These are phyloP conservation scores for Penicillium sp. DNA, from an alignment of 2,329 filamentous ascomycete species.

Conservation along the genomic window DNA sequence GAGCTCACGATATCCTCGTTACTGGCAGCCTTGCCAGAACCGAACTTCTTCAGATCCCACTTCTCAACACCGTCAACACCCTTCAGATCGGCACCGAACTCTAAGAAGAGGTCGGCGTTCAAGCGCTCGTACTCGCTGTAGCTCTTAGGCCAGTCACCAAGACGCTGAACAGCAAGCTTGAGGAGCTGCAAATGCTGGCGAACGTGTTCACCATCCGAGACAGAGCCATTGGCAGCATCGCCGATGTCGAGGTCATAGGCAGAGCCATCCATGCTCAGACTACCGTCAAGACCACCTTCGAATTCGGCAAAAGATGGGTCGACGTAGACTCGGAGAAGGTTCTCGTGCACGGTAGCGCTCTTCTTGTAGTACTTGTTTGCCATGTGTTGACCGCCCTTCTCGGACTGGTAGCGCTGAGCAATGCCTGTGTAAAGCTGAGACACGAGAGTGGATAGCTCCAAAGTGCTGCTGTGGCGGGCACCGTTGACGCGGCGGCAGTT, in stretches of 20 bases:
- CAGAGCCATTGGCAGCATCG: constrained; percentile 12
- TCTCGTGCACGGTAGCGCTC: constrained; percentile 35
- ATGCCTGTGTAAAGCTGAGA: constrained; percentile 47
- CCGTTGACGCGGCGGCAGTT: constrained; percentile 51
- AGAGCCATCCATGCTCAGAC: constrained; percentile 19
- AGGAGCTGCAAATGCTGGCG: constrained; percentile 37
- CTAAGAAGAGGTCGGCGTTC: constrained; percentile 42
- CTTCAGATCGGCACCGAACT: constrained; percentile 30
- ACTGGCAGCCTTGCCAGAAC: constrained; percentile 45
- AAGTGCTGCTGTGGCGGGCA: constrained; percentile 42
- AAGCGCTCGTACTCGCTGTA: constrained; percentile 46
- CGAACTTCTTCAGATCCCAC: constrained; percentile 44
- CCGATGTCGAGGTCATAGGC: constrained; percentile 21
- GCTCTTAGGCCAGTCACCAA: constrained; percentile 44
- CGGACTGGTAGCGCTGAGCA: constrained; percentile 31
- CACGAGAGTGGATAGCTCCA: constrained; percentile 47
- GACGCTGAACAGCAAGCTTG: constrained; percentile 37
- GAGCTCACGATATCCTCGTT: constrained; percentile 25
- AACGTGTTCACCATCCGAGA: constrained; percentile 29
- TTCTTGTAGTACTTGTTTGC: constrained; percentile 39
- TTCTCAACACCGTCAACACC: constrained; percentile 44
- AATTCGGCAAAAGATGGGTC: constrained; percentile 31
- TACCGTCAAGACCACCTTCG: constrained; percentile 22
- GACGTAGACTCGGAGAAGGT: constrained; percentile 32
- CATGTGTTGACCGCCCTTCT: constrained; percentile 31